Base-by-base conservation (phyloP, 2,329 filamentous ascomycete genomes). In the Colletotrichum sp. region DNA sequence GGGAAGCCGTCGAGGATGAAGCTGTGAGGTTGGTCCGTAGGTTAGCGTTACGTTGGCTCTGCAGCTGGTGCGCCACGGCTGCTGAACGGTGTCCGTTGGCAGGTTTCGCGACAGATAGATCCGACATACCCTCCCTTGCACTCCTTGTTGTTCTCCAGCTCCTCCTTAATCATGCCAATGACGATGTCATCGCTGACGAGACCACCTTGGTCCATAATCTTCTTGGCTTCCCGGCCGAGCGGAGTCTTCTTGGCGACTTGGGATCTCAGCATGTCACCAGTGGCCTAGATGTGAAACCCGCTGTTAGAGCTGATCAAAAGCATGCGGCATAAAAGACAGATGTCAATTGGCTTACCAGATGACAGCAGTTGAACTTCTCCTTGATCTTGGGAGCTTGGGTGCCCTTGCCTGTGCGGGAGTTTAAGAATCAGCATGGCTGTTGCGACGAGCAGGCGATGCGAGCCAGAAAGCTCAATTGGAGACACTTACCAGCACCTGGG, bases 1-100 rank as follows among this genome's bases (percentile, higher is more conserved):
- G 97, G 97, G 91, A 99, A 99, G 80, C 97, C 97, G 85, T 99
- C 97, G 81, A 99, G 95, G 84, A 99, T 99, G 90, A 99, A 99
- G 81, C 96, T 98, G 81, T 36, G 59, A 59, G 65, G 72, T 55
- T 44, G 32, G 26, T 26, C 28, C n/a, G 18, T 28, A 52, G n/a
- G 68, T 75, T 64, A 69, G 74, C 66, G 39, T 70, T 13, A 28
- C 34, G 24, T 34, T 59, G 24, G 48, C 12, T 28, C 30, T 70
- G 57, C n/a, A 32, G n/a, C 18, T 24, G 36, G 36, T 24, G 60
- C 60, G 65, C 71, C 59, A 64, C 34, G 15, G n/a, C 44, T 26
- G 36, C 71, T 57, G 18, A 30, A 18, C 48, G 36, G 32, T 59
- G 36, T 30, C 28, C 26, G 59, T 60, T 39, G 18, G 62, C 13